These are phyloP conservation scores for Sporothrix mexicana DNA, from an alignment of 2,329 filamentous ascomycete species.

Conservation along the genomic window DNA sequence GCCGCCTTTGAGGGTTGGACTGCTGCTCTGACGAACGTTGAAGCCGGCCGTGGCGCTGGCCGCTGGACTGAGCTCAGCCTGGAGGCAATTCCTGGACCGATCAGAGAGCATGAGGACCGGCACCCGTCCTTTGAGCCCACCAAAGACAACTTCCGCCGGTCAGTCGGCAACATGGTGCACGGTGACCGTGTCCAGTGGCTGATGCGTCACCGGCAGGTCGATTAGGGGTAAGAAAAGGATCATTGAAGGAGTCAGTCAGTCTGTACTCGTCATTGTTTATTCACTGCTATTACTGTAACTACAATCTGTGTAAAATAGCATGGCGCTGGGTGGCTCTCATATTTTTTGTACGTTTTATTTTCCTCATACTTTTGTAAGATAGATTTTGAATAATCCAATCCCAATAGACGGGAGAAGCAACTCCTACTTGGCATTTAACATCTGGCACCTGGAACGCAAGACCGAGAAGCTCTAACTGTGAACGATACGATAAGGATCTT, in stretches of 20 bases:
- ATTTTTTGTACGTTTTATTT: neutral
- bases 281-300: neutral
- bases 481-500: conserved; percentile 14
- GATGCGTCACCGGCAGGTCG: conserved; percentile 25
- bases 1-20: conserved; percentile 52
- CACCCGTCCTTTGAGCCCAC: neutral
- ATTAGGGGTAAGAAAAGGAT: neutral
- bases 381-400: conserved; percentile 15
- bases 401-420: neutral
- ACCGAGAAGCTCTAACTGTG: neutral
- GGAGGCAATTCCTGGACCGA: conserved; percentile 42
- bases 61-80: conserved; percentile 59
- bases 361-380: neutral
- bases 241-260: neutral
- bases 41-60: conserved; percentile 58
- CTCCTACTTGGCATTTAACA: neutral
- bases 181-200: conserved; percentile 33
- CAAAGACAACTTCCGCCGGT: conserved; percentile 29
- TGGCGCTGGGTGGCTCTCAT: neutral
- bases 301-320: conserved; percentile 2
- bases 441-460: neutral
- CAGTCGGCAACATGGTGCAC: conserved; percentile 32
- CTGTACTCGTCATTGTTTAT: neutral
- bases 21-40: conserved; percentile 58
- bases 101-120: neutral